Evolutionary conservation across 108 stramenopile genomes (phyloP).

Genomic region (Discostella pseudostelligera): DNA sequence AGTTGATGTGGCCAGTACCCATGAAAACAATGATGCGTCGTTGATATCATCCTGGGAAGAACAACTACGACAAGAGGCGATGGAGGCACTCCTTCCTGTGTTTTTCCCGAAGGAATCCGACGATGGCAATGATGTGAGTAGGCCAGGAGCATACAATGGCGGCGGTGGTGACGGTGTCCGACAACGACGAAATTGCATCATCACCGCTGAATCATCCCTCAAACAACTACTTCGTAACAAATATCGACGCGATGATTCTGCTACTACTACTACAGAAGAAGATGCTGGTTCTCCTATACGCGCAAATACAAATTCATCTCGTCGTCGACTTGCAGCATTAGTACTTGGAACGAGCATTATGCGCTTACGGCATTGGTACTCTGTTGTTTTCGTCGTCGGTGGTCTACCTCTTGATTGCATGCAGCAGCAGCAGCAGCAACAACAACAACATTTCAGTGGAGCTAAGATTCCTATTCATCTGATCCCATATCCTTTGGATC

Average conservation of each 20-base stretch:
- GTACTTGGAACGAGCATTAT: conserved; percentile 49
- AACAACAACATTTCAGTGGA: background rate
- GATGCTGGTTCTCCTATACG: background rate
- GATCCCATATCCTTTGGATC: conserved; percentile 34
- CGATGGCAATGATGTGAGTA: background rate
- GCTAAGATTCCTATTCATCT: conserved; percentile 9
- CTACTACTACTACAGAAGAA: background rate
- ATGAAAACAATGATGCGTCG: too few species aligned
- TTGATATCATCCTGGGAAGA: conserved; percentile 19
- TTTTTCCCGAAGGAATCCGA: conserved; percentile 23
- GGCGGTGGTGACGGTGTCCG: background rate
- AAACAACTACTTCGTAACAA: conserved; percentile 31
- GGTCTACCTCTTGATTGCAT: background rate
- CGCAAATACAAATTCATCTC: conserved; percentile 7
- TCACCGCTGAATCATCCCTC: conserved; percentile 38
- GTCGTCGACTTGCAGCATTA: conserved; percentile 23
- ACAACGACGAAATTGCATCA: conserved; percentile 4
- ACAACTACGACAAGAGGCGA: conserved; percentile 26
- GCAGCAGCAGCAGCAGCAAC: too few species aligned
- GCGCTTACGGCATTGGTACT: conserved; percentile 44
- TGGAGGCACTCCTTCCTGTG: conserved; percentile 37
- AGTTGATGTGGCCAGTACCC: too few species aligned
- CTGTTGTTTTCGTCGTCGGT: background rate
- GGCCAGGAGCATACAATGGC: background rate
- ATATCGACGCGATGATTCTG: conserved; percentile 9